Conservation (phyloP, 306 rosid genomes). For the Quercus wislizeni region DNA sequence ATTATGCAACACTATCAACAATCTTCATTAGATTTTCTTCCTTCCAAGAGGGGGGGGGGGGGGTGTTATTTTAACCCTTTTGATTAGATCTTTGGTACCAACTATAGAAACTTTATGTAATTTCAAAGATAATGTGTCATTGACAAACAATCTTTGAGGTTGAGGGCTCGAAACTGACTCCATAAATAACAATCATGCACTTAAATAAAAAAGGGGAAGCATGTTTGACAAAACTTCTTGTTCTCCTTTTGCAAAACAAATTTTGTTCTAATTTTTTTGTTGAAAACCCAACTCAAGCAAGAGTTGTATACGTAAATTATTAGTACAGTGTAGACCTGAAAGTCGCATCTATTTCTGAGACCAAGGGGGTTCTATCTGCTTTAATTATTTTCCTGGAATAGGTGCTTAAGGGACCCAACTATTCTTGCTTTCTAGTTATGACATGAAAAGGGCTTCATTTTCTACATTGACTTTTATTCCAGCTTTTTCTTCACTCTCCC, state of each 20-base stretch:
- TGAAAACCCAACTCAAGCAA: not conserved
- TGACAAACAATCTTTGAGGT: not conserved
- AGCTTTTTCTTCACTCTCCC: not conserved
- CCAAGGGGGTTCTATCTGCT: not conserved
- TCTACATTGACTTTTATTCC: not conserved
- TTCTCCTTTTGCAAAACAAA: not conserved
- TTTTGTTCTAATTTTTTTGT: not conserved
- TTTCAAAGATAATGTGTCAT: not conserved
- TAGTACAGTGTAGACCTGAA: not conserved
- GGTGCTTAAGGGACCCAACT: not conserved
- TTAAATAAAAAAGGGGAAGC: not conserved
- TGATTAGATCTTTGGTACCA: not conserved
- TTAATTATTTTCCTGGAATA: not conserved
- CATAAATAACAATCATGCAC: not conserved
- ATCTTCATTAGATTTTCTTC: not conserved
- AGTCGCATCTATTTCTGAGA: not conserved
- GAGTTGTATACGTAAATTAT: not conserved
- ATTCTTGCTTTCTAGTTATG: not conserved
- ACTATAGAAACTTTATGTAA: not conserved
- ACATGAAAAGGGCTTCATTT: constrained; percentile 1
- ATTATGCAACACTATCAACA: too few relatives aligned
- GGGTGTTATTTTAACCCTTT: not conserved
- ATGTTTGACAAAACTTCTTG: not conserved
- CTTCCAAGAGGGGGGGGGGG: not conserved
- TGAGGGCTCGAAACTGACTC: not conserved